Conservation (phyloP, 768 basidiomycete genomes). For the Serendipita sp. region DNA sequence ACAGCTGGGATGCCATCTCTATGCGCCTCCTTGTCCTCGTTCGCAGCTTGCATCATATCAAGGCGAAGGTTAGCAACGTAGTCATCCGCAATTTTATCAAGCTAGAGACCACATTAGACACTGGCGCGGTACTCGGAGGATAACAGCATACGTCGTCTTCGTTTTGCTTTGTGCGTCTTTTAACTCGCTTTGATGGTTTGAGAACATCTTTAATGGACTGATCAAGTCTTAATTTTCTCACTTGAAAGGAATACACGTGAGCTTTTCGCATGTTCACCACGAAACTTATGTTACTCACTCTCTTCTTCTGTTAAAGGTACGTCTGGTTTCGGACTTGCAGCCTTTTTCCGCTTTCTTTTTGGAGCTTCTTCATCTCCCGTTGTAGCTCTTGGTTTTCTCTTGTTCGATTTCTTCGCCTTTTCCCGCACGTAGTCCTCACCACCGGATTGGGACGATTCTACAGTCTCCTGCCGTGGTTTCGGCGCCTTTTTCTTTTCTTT, state of each 20-base stretch:
- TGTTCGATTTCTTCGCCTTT: conserved; percentile 9
- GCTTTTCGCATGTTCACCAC: background rate
- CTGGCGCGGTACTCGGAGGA: background rate
- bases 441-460: conserved; percentile 1
- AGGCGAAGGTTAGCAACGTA: conserved; percentile 82
- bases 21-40: conserved; percentile 70
- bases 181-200: conserved; percentile 45
- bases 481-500: background rate
- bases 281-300: conserved; percentile 13
- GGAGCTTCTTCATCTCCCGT: conserved; percentile 21
- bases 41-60: conserved; percentile 73
- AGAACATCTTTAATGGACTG: conserved; percentile 78
- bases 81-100: conserved; percentile 81
- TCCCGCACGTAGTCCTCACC: conserved; percentile 12
- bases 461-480: conserved; percentile 10
- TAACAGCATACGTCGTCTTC: conserved; percentile 44
- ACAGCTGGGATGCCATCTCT: conserved; percentile 66
- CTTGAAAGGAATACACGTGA: conserved; percentile 26
- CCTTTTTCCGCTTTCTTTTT: conserved; percentile 42
- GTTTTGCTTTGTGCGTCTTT: conserved; percentile 54
- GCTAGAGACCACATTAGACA: conserved; percentile 13
- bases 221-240: conserved; percentile 59
- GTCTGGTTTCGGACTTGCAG: background rate
- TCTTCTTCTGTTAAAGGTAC: conserved; percentile 7
- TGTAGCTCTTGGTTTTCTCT: conserved; percentile 31